These are phyloP conservation scores for Sarocladium brachiariae DNA, from an alignment of 2,329 filamentous ascomycete genomes.

Conservation along the genomic window DNA sequence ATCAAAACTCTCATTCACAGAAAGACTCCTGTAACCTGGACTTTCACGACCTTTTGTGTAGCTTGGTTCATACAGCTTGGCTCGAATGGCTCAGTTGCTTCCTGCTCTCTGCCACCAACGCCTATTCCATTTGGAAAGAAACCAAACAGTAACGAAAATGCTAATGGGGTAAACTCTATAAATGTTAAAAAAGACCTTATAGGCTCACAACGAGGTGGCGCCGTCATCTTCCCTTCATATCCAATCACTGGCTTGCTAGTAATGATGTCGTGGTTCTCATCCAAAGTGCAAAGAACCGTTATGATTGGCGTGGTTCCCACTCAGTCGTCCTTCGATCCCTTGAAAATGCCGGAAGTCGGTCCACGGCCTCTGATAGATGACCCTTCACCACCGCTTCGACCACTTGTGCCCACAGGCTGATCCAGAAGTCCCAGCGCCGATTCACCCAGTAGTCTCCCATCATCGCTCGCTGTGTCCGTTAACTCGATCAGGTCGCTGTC, in stretches of 20 bases:
- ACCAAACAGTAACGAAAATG: neutral
- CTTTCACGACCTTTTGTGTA: too few relatives aligned
- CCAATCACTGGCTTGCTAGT: constrained; percentile 3
- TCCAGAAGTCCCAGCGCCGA: constrained; percentile 23
- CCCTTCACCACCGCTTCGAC: constrained; percentile 31
- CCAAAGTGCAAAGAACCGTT: neutral
- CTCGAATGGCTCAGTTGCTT: too few relatives aligned
- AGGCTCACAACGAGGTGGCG: neutral
- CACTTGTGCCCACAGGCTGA: constrained; percentile 25
- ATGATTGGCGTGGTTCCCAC: neutral
- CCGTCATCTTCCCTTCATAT: neutral
- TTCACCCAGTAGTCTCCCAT: constrained; percentile 31
- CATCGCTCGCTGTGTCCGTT: constrained; percentile 53
- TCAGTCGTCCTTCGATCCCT: constrained; percentile 40
- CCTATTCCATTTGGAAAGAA: neutral
- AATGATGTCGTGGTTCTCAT: constrained; percentile 1
- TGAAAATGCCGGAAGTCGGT: constrained; percentile 15
- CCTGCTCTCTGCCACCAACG: neutral
- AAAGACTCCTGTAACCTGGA: too few relatives aligned
- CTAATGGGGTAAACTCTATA: constrained; percentile 1
- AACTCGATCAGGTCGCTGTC: constrained; percentile 66
- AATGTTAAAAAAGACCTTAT: neutral
- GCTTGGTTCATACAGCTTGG: too few relatives aligned
- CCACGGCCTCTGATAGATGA: constrained; percentile 28
- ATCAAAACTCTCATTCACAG: too few relatives aligned